phyloP scores from a whole-genome alignment of 441 rosid genomes.

The Jatropha multifida region DNA sequence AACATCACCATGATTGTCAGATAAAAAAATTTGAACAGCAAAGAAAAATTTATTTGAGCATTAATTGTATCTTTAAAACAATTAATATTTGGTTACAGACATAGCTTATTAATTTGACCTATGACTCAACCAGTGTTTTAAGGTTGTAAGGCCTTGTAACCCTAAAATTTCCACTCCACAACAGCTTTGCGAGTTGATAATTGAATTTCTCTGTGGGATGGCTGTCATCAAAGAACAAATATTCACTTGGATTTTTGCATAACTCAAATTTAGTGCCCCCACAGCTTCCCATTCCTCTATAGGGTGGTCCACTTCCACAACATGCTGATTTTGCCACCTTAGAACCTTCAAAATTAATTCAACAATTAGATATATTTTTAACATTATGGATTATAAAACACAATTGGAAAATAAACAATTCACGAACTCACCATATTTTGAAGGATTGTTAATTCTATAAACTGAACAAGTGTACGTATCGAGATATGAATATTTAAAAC shows the following conservation, averaged over 20 bases:
- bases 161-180: not conserved
- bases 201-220: slow-evolving; percentile 6
- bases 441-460: slow-evolving; percentile 37
- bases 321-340: slow-evolving; percentile 15
- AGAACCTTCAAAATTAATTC: not conserved
- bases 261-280: not conserved
- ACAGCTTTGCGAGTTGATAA: slow-evolving; percentile 13
- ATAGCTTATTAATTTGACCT: not conserved
- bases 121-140: slow-evolving; percentile 15
- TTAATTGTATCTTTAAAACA: too few relatives aligned
- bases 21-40: too few relatives aligned
- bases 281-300: slow-evolving; percentile 4
- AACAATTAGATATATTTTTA: not conserved
- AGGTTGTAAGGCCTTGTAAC: slow-evolving; percentile 16
- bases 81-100: not conserved
- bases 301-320: not conserved
- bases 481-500: not conserved
- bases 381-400: too few relatives aligned
- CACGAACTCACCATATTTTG: slow-evolving; percentile 26
- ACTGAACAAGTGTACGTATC: slow-evolving; percentile 17
- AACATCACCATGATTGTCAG: too few relatives aligned
- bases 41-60: too few relatives aligned
- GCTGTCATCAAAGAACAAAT: slow-evolving; percentile 17
- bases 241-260: slow-evolving; percentile 7
- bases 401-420: not conserved